These are phyloP conservation scores for Ophiostoma tasmaniense DNA, from an alignment of 2,329 filamentous ascomycete genomes.

Conservation along the genomic window DNA sequence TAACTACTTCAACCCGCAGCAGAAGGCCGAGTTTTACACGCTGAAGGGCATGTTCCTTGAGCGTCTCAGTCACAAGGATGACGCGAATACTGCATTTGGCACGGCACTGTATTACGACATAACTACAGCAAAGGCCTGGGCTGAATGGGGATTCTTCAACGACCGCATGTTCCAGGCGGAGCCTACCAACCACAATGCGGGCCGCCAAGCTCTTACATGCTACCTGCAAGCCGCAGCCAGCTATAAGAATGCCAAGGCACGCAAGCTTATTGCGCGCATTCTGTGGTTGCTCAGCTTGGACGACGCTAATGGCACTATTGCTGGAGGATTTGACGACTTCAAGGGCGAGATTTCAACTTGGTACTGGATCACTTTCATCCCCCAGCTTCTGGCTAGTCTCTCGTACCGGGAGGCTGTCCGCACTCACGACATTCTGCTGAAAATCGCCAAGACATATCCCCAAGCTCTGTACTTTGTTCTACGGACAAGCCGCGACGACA, in stretches of 20 bases:
- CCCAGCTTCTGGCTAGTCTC: conserved; percentile 84
- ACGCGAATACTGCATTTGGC: conserved; percentile 89
- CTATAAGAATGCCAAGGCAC: conserved; percentile 94
- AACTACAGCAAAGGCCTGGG: conserved; percentile 92
- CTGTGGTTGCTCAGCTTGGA: conserved; percentile 94
- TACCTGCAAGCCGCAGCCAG: conserved; percentile 93
- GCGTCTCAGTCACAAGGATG: conserved; percentile 80
- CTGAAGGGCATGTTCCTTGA: conserved; percentile 99
- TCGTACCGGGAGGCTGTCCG: conserved; percentile 85
- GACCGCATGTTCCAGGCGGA: conserved; percentile 93
- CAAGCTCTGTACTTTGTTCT: conserved; percentile 95
- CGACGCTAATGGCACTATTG: conserved; percentile 73
- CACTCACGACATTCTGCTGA: conserved; percentile 76
- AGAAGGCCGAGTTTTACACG: conserved; percentile 98
- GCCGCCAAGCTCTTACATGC: conserved; percentile 86
- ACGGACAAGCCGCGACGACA: conserved; percentile 87
- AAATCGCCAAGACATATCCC: conserved; percentile 91
- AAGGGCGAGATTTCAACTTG: conserved; percentile 96
- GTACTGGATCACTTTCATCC: conserved; percentile 99
- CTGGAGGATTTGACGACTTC: conserved; percentile 84
- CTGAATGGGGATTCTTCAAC: conserved; percentile 98
- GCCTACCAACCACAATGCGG: conserved; percentile 69
- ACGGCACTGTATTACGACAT: conserved; percentile 95
- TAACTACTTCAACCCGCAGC: conserved; percentile 91
- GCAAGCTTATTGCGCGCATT: conserved; percentile 86